A percentile compares a stretch with the other conserved stretches of the same genome.
These are phyloP conservation scores for Fistulifera solaris DNA, from an alignment of 108 stramenopile genomes.

Conservation along the genomic window DNA sequence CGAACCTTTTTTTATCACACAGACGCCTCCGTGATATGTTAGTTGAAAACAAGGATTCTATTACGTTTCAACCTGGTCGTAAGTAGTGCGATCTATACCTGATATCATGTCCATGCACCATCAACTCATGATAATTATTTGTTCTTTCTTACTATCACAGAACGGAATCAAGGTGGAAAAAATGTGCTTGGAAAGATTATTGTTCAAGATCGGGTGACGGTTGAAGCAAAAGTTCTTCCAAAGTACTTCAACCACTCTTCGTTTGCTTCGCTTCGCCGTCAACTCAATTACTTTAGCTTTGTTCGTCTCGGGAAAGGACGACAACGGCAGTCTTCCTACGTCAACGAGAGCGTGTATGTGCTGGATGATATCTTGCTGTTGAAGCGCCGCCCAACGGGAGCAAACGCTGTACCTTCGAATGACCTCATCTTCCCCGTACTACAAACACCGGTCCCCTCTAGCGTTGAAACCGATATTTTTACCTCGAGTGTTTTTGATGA, in stretches of 20 bases:
- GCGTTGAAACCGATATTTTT: background rate
- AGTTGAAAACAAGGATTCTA: constrained; percentile 53
- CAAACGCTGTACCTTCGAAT: background rate
- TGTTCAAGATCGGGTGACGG: constrained; percentile 66
- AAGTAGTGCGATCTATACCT: constrained; percentile 13
- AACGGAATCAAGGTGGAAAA: constrained; percentile 10
- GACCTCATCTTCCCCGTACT: background rate
- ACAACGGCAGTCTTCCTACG: constrained; percentile 59
- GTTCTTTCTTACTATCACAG: background rate
- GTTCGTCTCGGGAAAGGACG: constrained; percentile 65
- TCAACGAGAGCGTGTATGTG: constrained; percentile 59
- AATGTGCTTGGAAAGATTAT: constrained; percentile 49
- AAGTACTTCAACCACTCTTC: constrained; percentile 77
- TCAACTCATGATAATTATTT: background rate
- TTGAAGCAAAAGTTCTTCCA: constrained; percentile 65
- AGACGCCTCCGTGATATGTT: constrained; percentile 71
- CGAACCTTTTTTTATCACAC: too few relatives aligned
- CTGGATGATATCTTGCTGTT: constrained; percentile 67
- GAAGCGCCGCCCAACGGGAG: constrained; percentile 29
- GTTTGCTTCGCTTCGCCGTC: constrained; percentile 80
- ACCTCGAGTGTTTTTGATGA: background rate
- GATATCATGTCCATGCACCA: background rate
- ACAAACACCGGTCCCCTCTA: background rate
- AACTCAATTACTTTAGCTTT: constrained; percentile 79
- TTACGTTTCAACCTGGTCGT: constrained; percentile 62